A percentile compares a stretch with the other conserved stretches of the same genome.
Conservation (phyloP, 345 rosid species). For the Populus deltoides region DNA sequence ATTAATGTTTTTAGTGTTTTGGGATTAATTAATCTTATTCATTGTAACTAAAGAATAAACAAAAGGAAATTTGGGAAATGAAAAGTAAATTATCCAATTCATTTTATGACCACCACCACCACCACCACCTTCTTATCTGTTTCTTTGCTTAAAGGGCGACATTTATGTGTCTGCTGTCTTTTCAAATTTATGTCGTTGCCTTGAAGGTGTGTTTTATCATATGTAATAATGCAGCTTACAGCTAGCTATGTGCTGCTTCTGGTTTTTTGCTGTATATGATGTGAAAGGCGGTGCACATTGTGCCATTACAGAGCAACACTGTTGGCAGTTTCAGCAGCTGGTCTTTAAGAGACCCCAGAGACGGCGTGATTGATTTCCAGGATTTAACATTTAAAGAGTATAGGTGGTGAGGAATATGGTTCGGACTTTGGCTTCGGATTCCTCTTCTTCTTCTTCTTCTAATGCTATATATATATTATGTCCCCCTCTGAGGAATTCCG, state of each 20-base stretch:
- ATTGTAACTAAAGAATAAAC: constrained; percentile 1
- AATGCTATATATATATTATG: too few species aligned
- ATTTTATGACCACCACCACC: neutral
- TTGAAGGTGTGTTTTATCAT: neutral
- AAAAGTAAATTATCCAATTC: neutral
- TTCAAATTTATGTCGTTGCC: too few species aligned
- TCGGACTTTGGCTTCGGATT: too few species aligned
- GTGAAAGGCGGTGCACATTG: neutral
- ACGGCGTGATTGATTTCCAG: neutral
- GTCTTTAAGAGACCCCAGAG: neutral
- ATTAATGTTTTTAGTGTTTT: neutral
- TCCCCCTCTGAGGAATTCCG: too few species aligned
- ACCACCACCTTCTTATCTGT: neutral
- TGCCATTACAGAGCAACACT: neutral
- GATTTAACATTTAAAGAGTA: neutral
- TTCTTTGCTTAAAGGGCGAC: too few species aligned
- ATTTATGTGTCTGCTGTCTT: too few species aligned
- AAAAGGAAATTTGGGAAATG: neutral
- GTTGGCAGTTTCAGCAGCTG: neutral
- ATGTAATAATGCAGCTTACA: neutral
- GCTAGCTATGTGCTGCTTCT: neutral
- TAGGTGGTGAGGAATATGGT: too few species aligned
- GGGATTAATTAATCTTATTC: neutral
- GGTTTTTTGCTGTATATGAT: neutral
- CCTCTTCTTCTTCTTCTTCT: too few species aligned